These are phyloP conservation scores for Crithidia brevicula DNA, from an alignment of 208 protist species.

Conservation along the genomic window DNA sequence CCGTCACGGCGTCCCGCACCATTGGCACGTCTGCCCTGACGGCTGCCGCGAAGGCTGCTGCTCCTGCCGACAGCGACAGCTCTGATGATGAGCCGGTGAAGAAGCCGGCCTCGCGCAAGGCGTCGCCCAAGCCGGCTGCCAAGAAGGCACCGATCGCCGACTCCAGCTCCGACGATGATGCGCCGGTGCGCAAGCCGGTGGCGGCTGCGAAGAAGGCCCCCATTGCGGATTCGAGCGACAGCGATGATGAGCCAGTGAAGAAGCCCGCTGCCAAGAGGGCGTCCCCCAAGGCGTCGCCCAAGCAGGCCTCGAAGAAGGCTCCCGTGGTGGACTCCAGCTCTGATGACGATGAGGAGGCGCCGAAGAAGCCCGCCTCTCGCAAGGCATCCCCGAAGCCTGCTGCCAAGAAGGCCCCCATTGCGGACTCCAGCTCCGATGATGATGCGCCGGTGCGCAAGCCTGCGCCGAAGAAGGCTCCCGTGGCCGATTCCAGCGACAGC, in stretches of 20 bases:
- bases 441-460: conserved; percentile 49
- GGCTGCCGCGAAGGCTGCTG: conserved; percentile 38
- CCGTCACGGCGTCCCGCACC: conserved; percentile 49
- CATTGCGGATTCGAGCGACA: conserved; percentile 25
- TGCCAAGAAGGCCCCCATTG: conserved; percentile 39
- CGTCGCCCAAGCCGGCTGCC: conserved; percentile 46
- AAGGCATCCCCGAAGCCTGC: conserved; percentile 58
- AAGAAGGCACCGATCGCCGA: conserved; percentile 41
- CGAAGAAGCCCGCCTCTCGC: conserved; percentile 37
- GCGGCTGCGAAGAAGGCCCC: conserved; percentile 29
- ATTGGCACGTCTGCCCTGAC: conserved; percentile 63
- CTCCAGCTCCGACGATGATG: conserved; percentile 47
- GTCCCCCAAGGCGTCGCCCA: conserved; percentile 1
- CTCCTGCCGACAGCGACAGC: conserved; percentile 21
- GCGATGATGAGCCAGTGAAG: conserved; percentile 42
- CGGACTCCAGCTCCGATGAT: conserved; percentile 41
- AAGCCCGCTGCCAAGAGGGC: conserved; percentile 47
- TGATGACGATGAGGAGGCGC: conserved; percentile 34
- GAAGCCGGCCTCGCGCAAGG: conserved; percentile 53
- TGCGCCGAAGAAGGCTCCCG: conserved; percentile 25
- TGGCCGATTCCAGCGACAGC: conserved; percentile 22
- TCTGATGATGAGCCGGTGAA: conserved; percentile 48
- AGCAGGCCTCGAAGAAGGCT: conserved; percentile 22
- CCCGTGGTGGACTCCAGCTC: conserved; percentile 24
- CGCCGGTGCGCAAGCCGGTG: conserved; percentile 32